Conservation (phyloP, 2,329 filamentous ascomycete species). For the Raffaelea deltoideospora region DNA sequence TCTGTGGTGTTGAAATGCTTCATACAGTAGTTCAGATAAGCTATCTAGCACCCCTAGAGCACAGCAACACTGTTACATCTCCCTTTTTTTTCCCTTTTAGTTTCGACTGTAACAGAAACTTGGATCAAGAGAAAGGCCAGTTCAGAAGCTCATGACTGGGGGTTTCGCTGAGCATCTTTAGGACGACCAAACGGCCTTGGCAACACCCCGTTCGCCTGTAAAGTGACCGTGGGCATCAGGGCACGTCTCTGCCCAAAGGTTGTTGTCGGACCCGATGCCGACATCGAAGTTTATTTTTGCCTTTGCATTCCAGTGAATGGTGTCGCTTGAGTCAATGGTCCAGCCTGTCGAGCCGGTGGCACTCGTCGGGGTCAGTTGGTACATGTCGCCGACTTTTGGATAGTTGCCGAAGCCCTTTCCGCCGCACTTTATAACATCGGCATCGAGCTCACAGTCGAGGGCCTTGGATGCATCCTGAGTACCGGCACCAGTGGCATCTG, state of each 20-base stretch:
- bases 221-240: constrained; percentile 8
- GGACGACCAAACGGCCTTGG: constrained; percentile 7
- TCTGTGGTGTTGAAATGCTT: too few relatives aligned
- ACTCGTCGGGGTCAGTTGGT: constrained; percentile 4
- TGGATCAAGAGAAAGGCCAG: too few relatives aligned
- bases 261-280: constrained; percentile 4
- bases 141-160: too few relatives aligned
- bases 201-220: constrained; percentile 5
- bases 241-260: constrained; percentile 10
- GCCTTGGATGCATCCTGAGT: constrained; percentile 10
- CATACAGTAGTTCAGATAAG: too few relatives aligned
- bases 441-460: constrained; percentile 6
- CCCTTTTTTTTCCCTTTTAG: too few relatives aligned
- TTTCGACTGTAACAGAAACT: too few relatives aligned
- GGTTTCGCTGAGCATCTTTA: too few relatives aligned
- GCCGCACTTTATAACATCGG: constrained; percentile 10
- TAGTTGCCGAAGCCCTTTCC: constrained; percentile 9
- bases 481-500: constrained; percentile 4
- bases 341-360: constrained; percentile 7
- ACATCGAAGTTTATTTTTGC: constrained; percentile 10
- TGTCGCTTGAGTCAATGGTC: constrained; percentile 8
- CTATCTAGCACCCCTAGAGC: too few relatives aligned
- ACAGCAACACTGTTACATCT: too few relatives aligned
- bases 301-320: constrained; percentile 8
- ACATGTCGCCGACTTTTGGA: constrained; percentile 8